Conservation (phyloP, 495 filamentous ascomycete genomes). For the Chaetomium tenue region DNA sequence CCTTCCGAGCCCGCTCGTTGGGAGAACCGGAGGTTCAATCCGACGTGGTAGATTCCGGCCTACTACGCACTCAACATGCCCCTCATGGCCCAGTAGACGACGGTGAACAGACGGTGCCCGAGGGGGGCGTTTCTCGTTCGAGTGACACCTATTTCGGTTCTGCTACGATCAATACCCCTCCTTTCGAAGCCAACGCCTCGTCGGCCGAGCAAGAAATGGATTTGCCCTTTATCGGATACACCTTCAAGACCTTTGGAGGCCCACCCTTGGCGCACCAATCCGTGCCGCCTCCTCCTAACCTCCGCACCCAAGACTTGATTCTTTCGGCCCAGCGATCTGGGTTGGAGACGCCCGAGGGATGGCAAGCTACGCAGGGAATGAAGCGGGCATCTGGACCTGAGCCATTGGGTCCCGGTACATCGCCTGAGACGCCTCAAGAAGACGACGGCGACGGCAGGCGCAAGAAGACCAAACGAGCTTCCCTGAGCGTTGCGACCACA, state of each 20-base stretch:
- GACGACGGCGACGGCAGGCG: slow-evolving; percentile 30
- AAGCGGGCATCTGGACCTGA: neutral
- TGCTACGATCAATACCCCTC: too few relatives aligned
- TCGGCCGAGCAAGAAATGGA: too few relatives aligned
- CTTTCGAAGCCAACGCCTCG: neutral
- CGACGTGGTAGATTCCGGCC: too few relatives aligned
- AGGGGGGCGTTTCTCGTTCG: too few relatives aligned
- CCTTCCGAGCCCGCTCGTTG: neutral
- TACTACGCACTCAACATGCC: too few relatives aligned
- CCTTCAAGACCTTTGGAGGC: neutral
- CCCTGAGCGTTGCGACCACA: neutral
- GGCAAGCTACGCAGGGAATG: neutral
- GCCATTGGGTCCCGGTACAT: neutral
- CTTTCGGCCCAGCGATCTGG: neutral
- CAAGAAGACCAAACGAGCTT: slow-evolving; percentile 20
- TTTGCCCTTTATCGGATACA: too few relatives aligned
- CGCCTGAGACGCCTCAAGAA: neutral
- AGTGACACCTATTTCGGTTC: too few relatives aligned
- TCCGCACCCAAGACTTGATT: neutral
- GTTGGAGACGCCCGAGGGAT: neutral
- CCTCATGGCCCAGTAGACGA: too few relatives aligned
- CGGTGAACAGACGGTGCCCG: too few relatives aligned
- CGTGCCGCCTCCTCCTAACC: neutral
- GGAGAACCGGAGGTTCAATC: too few relatives aligned
- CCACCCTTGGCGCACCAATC: neutral